Evolutionary conservation across 371 early-diverging fungal genomes (phyloP).

Genomic region (Saksenaea vasiformis): DNA sequence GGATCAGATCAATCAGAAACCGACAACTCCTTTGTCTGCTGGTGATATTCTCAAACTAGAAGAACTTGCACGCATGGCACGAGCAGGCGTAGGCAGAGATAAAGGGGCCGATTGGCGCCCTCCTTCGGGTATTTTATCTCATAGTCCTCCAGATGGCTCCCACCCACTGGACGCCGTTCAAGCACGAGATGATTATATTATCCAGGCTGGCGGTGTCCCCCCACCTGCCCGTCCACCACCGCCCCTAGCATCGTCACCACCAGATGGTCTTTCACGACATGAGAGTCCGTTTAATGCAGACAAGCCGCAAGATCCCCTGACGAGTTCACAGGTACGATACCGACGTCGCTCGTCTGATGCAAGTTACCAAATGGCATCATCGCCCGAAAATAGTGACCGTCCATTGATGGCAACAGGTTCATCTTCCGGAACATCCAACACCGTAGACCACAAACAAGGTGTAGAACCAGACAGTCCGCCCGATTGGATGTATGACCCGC

Average conservation of each 20-base stretch:
- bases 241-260: slow-evolving; percentile 4
- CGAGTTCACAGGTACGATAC: slow-evolving; percentile 9
- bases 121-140: slow-evolving; percentile 42
- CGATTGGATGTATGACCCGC: slow-evolving; percentile 3
- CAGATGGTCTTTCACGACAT: background rate
- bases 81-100: slow-evolving; percentile 27
- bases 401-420: slow-evolving; percentile 36
- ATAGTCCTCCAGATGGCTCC: slow-evolving; percentile 12
- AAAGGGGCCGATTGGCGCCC: slow-evolving; percentile 45
- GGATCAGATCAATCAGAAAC: slow-evolving; percentile 45
- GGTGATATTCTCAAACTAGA: slow-evolving; percentile 49
- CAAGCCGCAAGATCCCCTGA: background rate
- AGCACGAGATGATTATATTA: slow-evolving; percentile 34
- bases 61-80: slow-evolving; percentile 42
- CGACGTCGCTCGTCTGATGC: slow-evolving; percentile 29
- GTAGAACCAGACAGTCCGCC: background rate
- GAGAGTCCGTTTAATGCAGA: background rate
- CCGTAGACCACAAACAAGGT: background rate
- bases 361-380: slow-evolving; percentile 30
- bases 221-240: slow-evolving; percentile 35
- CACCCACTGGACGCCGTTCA: slow-evolving; percentile 24
- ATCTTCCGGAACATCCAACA: slow-evolving; percentile 16
- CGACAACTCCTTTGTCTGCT: slow-evolving; percentile 42
- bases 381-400: slow-evolving; percentile 43
- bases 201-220: slow-evolving; percentile 32